Base-by-base conservation (phyloP, 1,139 yeast genomes). In the Scheffersomyces stambukii region DNA sequence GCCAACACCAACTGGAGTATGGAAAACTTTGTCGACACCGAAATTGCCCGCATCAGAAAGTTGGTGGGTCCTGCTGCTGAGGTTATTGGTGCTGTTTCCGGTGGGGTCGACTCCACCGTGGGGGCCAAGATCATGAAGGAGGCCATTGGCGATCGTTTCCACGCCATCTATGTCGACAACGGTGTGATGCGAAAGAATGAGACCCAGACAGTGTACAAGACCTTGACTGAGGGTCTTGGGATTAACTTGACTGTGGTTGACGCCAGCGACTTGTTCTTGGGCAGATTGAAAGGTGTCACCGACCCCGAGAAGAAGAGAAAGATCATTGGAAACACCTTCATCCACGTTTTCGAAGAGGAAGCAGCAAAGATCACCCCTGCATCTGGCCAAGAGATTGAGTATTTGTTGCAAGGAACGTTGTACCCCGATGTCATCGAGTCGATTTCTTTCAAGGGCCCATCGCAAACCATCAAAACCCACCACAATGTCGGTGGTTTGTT, bases 221-320 rank as follows among this genome's bases (percentile, higher is more conserved):
- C 96, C 29, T 70, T 91, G 48, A 83, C 88, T 42, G 89, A 79
- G 41, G 96, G 96, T 45, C 75, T 91, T 50, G 96, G 96, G 40
- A 91, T 93, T 60, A 85, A 91, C 64, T 72, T 91, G 55, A 82
- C 91, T 23, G 97, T 91, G 43, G 82, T 93, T 39, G 97, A 93
- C 54, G 98, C 99, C 25, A 63, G 89, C 33, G 95, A 88, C 32
- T 82, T 83, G 64, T 91, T 91, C 64, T 73, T 93, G 56, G 74
- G 67, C 46, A 80, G 85, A 57, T 77, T 91, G 49, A 79, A 81
- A 65, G 97, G 97, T 45, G 83, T 93, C 45, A 85, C 96, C 42
- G 98, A 91, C 59, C 99, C 99, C 32, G 99, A 91, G 70, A 86
- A 86, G 79, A 91, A 91, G 80, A 81, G 99, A 68, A 91, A 91